Base-by-base conservation (phyloP, 1,139 yeast genomes). In the Yamadazyma epiphylla region DNA sequence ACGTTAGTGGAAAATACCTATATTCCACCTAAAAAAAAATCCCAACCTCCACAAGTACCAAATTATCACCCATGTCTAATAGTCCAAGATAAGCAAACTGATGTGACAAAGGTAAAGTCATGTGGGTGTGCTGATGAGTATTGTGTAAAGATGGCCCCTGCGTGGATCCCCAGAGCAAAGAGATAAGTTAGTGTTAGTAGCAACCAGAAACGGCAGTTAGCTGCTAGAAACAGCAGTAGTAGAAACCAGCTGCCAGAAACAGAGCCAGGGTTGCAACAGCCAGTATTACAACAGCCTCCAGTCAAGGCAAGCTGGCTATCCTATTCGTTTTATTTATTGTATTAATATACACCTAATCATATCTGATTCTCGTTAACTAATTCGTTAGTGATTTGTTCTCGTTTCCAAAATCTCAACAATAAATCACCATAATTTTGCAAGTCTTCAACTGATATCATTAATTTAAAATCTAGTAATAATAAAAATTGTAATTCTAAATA, bases 401-500 rank as follows among this genome's bases (percentile, higher is more conserved):
- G 60, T 52, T 74, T 76, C 95, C 96, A 87, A 56, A 87, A 89
- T 51, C 85, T 75, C 45, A 85, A 66, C 43, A 91, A 64, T 37
- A 89, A 67, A 57, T 88, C 95, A 10, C 95, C 96, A 53, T 91
- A 91, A 43, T 84, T 73, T 50, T 89, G 95, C 46, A 91, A 66
- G 55, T 91, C 98, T 53, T 89, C 96, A 13, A 85, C 81, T 21
- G 88, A 81, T 28, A 91, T 85, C 80, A 89, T 77, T 40, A 91
- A 69, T 49, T 81, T 77, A 58, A 91, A 91, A 58, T 91, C 96
- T 32, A 91, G 71, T 39, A 91, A 64, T 29, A 89, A 58, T 42
- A 91, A 60, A 53, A 91, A 91, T 55, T 91, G 97, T 31, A 91
- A 64, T 56, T 91, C 99, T 43, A 91, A 67, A 58, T 87, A 91